Evolutionary conservation across 495 filamentous ascomycete genomes (phyloP).

Genomic region (Penicillium arizonense): DNA sequence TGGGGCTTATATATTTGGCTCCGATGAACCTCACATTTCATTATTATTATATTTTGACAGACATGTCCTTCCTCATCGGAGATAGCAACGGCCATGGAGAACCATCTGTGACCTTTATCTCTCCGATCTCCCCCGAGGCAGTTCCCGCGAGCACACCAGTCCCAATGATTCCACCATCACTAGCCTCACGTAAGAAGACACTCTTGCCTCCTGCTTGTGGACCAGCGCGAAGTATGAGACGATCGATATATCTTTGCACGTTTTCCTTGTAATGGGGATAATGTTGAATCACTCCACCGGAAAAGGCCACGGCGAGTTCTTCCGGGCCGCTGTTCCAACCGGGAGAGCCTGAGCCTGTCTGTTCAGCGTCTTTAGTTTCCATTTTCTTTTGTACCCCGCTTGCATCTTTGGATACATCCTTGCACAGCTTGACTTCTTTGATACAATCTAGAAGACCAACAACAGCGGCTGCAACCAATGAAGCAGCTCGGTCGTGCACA

Average conservation of each 20-base stretch:
- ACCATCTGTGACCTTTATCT: conserved; percentile 14
- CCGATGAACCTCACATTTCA: no score
- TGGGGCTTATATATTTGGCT: no score
- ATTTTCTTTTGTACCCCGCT: background rate
- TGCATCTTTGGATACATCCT: background rate
- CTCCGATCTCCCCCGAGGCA: conserved; percentile 26
- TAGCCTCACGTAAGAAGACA: conserved; percentile 60
- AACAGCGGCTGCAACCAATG: conserved; percentile 62
- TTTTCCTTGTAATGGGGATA: conserved; percentile 66
- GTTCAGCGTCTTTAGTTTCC: conserved; percentile 1
- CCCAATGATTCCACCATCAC: conserved; percentile 69
- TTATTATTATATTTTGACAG: no score
- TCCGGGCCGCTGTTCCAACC: conserved; percentile 37
- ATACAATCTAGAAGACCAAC: conserved; percentile 61
- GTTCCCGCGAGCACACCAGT: conserved; percentile 65
- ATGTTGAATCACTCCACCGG: conserved; percentile 68
- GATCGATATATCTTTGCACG: conserved; percentile 61
- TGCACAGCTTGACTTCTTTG: conserved; percentile 49
- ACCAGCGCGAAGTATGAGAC: conserved; percentile 52
- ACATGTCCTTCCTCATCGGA: no score
- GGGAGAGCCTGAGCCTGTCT: background rate
- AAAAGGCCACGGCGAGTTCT: conserved; percentile 67
- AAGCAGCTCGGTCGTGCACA: conserved; percentile 62
- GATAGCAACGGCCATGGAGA: no score
- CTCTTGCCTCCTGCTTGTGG: conserved; percentile 46